These are phyloP conservation scores for Orbilia javanica DNA, from an alignment of 2,329 filamentous ascomycete species.

Conservation along the genomic window DNA sequence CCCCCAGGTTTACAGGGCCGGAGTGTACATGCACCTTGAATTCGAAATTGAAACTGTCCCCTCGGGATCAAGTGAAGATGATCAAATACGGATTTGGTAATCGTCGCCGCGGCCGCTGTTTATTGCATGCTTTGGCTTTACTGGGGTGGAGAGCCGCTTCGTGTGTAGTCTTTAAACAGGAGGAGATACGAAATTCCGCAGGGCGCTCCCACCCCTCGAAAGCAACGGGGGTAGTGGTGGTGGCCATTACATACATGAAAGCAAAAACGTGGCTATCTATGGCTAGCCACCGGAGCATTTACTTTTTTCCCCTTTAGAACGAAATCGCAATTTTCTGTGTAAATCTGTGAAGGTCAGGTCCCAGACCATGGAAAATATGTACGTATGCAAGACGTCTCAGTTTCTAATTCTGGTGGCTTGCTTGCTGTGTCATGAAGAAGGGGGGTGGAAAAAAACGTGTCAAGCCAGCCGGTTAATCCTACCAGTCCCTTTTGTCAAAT, in stretches of 20 bases:
- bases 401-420: constrained; percentile 41
- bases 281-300: neutral
- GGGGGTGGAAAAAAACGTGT: constrained; percentile 31
- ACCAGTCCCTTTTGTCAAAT: constrained; percentile 2
- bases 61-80: constrained; percentile 5
- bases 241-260: neutral
- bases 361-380: neutral
- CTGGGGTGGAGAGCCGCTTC: constrained; percentile 7
- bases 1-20: neutral
- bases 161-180: neutral
- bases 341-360: neutral
- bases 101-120: constrained; percentile 20
- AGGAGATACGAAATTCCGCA: constrained; percentile 31
- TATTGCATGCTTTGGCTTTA: neutral
- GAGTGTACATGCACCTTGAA: too few species aligned
- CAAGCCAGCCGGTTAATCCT: constrained; percentile 40
- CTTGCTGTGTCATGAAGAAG: neutral
- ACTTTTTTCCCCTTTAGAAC: constrained; percentile 8
- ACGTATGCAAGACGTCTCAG: constrained; percentile 33
- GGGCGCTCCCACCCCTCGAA: neutral
- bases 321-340: constrained; percentile 21
- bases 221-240: neutral
- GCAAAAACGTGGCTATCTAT: constrained; percentile 35
- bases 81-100: constrained; percentile 30
- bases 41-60: constrained; percentile 22